Base-by-base conservation (phyloP, 495 filamentous ascomycete genomes). In the Penicillium diatomitis region DNA sequence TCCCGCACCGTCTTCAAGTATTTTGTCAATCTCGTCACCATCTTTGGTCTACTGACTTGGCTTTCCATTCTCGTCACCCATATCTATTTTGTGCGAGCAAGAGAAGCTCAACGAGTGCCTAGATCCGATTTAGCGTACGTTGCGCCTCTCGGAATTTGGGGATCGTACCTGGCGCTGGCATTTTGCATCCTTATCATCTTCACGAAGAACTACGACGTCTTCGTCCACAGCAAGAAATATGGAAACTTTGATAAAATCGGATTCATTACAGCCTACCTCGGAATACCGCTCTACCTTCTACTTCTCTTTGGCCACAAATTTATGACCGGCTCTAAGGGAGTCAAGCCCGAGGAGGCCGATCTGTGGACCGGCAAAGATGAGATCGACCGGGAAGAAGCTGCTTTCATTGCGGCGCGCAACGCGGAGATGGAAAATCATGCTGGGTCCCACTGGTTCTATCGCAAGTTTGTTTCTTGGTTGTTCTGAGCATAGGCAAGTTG, bases 31-130 rank as follows among this genome's bases (percentile, higher is more conserved):
- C 73, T 95, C 32, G 83, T 83, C 32, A 87, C 84, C 33, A 85
- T 90, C 55, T 87, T 88, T 59, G 86, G 86, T 39, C 73, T 89
- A 6, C 60, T 95, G 28, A 89, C 85, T 51, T 90, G 88, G 87
- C 83, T 92, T 49, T 90, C 86, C 0, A 84, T 94, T 47, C 75
- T 94, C 1, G 75, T 91, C 44, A 83, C 84, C 1, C 88, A 95
- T 66, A 85, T 95, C 57, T 84, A 64, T 65, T 95, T 94, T 58
- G 75, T 89, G 29, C 72, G 75, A 0, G 89, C 83, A 0, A 84
- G 88, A 48, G 74, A 74, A 41, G 89, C 81, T 2, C 89, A 94
- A 65, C 72, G 75, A 39, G 67, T 94, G n/a, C 73, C 77, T 0
- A 66, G 87, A 50, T 65, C 69, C 5, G 69, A 73, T 46, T 71